Base-by-base conservation (phyloP, 2,329 filamentous ascomycete genomes). In the Macroventuria anomochaeta region DNA sequence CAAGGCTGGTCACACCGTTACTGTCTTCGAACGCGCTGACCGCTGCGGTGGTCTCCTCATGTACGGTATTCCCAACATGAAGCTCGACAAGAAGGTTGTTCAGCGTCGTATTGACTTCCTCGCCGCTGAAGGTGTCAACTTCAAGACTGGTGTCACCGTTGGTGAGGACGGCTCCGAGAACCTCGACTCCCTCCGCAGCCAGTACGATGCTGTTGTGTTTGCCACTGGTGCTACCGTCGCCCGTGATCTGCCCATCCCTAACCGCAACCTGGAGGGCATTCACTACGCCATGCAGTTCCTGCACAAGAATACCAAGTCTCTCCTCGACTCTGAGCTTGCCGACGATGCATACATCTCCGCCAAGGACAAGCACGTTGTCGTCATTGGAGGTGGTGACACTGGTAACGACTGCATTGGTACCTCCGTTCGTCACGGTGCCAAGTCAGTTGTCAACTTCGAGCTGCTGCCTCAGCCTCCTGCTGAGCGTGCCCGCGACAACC, bases 1-100 rank as follows among this genome's bases (percentile, higher is more conserved):
- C 85, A 89, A 89, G 68, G 91, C 90, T 66, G 93, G 93, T 23
- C 93, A 97, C 79, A 79, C 74, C 4, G 91, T 97, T 48, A 96
- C 91, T 11, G 86, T 97, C 15, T 97, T 95, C 71, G 93, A 97
- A 83, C 91, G 93, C 61, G 86, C 92, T 55, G 93, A 97, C 73
- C 91, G 93, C 62, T 81, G 89, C 53, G 93, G 93, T 78, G 93
- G 93, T 76, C 83, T 97, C 49, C 85, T 97, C 69, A 97, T 97
- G 93, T 97, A 97, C 73, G 93, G 93, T 64, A 97, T 97, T 64
- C 93, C 93, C 63, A 97, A 97, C 82, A 97, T 97, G 93, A 97
- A 97, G 82, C 89, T 97, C 34, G 93, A 97, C 81, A 97, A 97
- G 84, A 91, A 91, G 72, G 88, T 97, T 60, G 93, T 97, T 56